These are phyloP conservation scores for Mortierella sp. DNA, from an alignment of 371 early-diverging fungal species.

Conservation along the genomic window DNA sequence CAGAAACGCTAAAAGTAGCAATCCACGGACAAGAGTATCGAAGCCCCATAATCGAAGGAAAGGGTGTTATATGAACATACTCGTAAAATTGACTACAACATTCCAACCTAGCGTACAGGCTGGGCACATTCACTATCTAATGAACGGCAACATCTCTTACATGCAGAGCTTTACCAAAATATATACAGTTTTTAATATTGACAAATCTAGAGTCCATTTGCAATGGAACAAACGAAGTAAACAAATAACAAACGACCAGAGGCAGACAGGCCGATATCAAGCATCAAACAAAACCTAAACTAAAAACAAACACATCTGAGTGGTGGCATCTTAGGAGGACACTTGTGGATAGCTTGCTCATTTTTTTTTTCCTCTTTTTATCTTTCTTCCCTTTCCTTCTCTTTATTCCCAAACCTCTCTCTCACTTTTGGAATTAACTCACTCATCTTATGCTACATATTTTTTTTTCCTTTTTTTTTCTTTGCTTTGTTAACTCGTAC, in stretches of 20 bases:
- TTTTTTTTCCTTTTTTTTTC: background rate
- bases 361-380: background rate
- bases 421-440: background rate
- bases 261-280: background rate
- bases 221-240: background rate
- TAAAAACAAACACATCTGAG: no score
- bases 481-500: background rate
- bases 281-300: background rate
- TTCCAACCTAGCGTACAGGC: no score
- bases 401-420: background rate
- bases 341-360: no score
- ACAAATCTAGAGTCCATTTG: no score
- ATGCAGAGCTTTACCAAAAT: no score
- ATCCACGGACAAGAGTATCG: no score
- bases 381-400: background rate
- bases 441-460: background rate
- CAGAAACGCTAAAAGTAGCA: no score
- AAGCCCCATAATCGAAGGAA: no score
- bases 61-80: no score
- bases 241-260: background rate
- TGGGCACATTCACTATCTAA: no score
- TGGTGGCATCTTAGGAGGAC: background rate
- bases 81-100: no score
- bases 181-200: background rate
- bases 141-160: no score